These are phyloP conservation scores for Proliferodiscus dingleyae DNA, from an alignment of 2,329 filamentous ascomycete genomes.

Conservation along the genomic window DNA sequence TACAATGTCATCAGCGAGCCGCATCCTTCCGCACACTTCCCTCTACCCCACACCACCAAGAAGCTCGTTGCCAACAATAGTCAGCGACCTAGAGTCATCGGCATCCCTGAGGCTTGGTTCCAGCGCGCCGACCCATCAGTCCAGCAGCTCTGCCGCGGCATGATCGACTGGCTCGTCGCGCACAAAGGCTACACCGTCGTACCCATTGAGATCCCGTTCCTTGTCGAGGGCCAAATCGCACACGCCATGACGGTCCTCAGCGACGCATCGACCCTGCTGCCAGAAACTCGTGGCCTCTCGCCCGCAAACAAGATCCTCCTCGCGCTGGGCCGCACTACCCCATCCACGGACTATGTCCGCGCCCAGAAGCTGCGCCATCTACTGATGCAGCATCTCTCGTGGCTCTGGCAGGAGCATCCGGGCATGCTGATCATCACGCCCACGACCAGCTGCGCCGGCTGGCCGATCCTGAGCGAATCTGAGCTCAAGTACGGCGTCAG, in stretches of 20 bases:
- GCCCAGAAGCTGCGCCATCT: slow-evolving; percentile 67
- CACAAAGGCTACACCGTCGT: slow-evolving; percentile 45
- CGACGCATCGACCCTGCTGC: slow-evolving; percentile 51
- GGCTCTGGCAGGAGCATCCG: slow-evolving; percentile 63
- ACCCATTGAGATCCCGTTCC: slow-evolving; percentile 60
- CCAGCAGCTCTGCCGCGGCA: slow-evolving; percentile 52
- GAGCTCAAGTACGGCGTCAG: slow-evolving; percentile 65
- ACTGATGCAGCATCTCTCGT: slow-evolving; percentile 72
- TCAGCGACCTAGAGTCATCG: slow-evolving; percentile 42
- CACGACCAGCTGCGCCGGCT: slow-evolving; percentile 71
- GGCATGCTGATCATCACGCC: slow-evolving; percentile 75
- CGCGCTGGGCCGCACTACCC: slow-evolving; percentile 56
- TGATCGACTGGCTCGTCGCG: slow-evolving; percentile 52
- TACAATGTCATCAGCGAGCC: slow-evolving; percentile 74
- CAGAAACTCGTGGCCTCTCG: slow-evolving; percentile 31
- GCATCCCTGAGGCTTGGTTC: slow-evolving; percentile 65
- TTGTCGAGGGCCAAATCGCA: slow-evolving; percentile 66
- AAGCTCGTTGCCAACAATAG: background rate
- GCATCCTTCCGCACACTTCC: slow-evolving; percentile 61
- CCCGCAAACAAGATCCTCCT: slow-evolving; percentile 66
- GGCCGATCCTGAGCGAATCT: slow-evolving; percentile 51
- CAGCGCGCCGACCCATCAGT: slow-evolving; percentile 62
- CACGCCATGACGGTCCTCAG: slow-evolving; percentile 72
- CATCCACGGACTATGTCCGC: slow-evolving; percentile 64
- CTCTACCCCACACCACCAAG: slow-evolving; percentile 38